A percentile compares a stretch with the other conserved stretches of the same genome.
Conservation (phyloP, 1,139 yeast genomes). For the Petasospora fabianii region DNA sequence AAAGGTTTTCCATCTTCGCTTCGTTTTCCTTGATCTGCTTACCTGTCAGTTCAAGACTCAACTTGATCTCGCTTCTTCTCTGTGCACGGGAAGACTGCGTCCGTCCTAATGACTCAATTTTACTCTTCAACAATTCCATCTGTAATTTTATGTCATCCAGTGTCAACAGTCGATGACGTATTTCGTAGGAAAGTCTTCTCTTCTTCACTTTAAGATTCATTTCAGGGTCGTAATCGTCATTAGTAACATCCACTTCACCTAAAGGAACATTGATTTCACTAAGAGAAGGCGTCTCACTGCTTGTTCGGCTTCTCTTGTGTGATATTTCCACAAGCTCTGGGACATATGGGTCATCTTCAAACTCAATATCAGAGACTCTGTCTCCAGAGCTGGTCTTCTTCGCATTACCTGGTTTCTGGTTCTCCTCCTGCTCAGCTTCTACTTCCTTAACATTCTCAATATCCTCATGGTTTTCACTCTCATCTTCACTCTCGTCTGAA, state of each 20-base stretch:
- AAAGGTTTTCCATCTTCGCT: neutral
- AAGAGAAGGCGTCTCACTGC: neutral
- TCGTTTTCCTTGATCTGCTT: slow-evolving; percentile 1
- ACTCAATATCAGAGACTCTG: no score
- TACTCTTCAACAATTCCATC: neutral
- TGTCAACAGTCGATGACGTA: neutral
- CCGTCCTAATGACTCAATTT: slow-evolving; percentile 6
- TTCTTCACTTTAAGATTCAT: neutral
- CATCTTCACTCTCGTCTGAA: slow-evolving; percentile 8
- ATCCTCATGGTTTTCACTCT: slow-evolving; percentile 7
- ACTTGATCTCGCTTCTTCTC: neutral
- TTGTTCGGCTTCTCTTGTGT: neutral
- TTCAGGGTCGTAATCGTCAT: slow-evolving; percentile 7
- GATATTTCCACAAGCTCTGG: neutral
- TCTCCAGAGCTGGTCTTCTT: no score
- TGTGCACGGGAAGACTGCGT: neutral
- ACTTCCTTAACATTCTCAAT: neutral
- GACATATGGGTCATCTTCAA: neutral
- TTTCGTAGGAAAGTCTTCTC: slow-evolving; percentile 8
- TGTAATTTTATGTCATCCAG: slow-evolving; percentile 7
- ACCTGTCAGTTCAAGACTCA: neutral
- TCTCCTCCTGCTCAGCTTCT: no score
- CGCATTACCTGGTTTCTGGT: no score
- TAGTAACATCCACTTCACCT: slow-evolving; percentile 1
- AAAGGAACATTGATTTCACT: neutral